Conservation (phyloP, 768 basidiomycete species). For the Suillus alpinus region DNA sequence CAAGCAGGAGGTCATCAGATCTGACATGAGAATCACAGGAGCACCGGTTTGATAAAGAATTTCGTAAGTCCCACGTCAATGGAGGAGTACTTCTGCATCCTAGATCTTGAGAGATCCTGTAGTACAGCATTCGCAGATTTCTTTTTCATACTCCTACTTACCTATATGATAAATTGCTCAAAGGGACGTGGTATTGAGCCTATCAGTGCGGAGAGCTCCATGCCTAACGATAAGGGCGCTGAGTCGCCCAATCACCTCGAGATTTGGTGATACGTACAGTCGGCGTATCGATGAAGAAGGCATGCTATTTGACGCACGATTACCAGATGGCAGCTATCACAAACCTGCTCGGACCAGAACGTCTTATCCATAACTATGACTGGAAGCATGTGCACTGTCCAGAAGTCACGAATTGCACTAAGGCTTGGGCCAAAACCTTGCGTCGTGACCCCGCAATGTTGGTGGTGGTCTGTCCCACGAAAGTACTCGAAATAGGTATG, state of each 20-base stretch:
- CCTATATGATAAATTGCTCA: neutral
- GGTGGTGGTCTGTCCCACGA: neutral
- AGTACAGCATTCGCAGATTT: neutral
- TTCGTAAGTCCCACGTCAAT: neutral
- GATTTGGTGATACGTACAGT: neutral
- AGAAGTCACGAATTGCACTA: neutral
- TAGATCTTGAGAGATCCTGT: neutral
- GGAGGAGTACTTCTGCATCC: neutral
- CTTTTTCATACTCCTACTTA: neutral
- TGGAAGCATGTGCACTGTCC: neutral
- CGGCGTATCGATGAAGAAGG: neutral
- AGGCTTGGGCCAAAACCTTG: neutral
- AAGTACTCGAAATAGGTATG: neutral
- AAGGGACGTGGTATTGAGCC: neutral
- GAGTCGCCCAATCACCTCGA: neutral
- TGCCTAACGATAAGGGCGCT: neutral
- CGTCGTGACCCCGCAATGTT: neutral
- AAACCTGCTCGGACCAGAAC: neutral
- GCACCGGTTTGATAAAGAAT: neutral
- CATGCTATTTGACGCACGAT: neutral
- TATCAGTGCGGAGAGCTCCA: neutral
- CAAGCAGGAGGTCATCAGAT: neutral
- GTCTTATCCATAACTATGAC: too few relatives aligned
- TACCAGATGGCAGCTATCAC: neutral
- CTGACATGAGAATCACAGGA: neutral